phyloP scores from a whole-genome alignment of 2,329 filamentous ascomycete genomes.

The Echinosphaeria canescens region DNA sequence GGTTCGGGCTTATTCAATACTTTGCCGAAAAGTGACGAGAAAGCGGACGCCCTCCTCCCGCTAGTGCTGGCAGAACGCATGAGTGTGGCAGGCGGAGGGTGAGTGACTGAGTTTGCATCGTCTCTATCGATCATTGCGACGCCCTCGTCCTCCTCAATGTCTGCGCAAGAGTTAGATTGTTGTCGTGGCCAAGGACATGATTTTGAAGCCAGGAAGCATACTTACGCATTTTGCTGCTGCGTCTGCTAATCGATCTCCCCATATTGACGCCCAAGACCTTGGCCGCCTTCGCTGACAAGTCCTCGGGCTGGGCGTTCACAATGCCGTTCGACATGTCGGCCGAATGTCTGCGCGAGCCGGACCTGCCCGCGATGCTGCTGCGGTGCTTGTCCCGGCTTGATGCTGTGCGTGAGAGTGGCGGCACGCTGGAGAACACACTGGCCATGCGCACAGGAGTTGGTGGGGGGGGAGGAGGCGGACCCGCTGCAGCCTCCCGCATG shows the following conservation, averaged over 20 bases:
- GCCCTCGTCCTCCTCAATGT: constrained; percentile 21
- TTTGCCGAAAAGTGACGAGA: constrained; percentile 40
- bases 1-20: constrained; percentile 22
- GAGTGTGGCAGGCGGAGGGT: constrained; percentile 23
- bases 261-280: constrained; percentile 41
- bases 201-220: too few species aligned
- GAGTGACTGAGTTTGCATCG: too few species aligned
- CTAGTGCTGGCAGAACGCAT: constrained; percentile 40
- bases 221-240: constrained; percentile 16
- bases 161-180: constrained; percentile 5
- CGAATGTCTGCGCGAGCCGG: constrained; percentile 45
- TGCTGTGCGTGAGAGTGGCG: constrained; percentile 45
- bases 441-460: constrained; percentile 35
- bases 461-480: too few species aligned
- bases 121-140: constrained; percentile 31
- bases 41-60: constrained; percentile 34
- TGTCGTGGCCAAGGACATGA: background rate
- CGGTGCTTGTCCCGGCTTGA: constrained; percentile 44
- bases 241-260: constrained; percentile 14
- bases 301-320: constrained; percentile 51
- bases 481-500: too few species aligned
- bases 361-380: constrained; percentile 20
- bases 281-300: constrained; percentile 55
- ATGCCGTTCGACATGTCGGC: constrained; percentile 42
- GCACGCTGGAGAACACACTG: constrained; percentile 46